Evolutionary conservation across 768 basidiomycete genomes (phyloP).

Genomic region (Coprinopsis marcescibilis): DNA sequence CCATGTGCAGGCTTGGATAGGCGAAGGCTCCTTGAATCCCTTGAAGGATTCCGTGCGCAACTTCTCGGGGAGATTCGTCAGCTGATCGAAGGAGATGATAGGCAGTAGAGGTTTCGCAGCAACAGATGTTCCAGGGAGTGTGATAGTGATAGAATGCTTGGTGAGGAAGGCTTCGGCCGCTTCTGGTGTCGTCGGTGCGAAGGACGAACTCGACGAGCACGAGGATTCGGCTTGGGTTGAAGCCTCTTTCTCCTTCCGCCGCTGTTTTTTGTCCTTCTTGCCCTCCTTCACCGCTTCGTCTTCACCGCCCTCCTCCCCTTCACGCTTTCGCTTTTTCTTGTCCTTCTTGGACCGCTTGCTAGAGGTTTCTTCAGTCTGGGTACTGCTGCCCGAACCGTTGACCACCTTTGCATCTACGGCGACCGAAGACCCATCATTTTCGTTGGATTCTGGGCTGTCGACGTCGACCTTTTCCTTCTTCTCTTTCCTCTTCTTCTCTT

Average conservation of each 20-base stretch:
- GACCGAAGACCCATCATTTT: constrained; percentile 5
- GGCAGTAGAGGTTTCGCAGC: constrained; percentile 49
- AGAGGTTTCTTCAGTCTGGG: constrained; percentile 9
- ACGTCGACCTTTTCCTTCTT: constrained; percentile 3
- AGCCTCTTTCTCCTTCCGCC: constrained; percentile 26
- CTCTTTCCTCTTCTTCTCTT: constrained; percentile 17
- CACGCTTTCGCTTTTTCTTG: constrained; percentile 38
- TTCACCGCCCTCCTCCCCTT: constrained; percentile 20
- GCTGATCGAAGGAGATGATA: constrained; percentile 66
- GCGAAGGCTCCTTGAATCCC: constrained; percentile 82
- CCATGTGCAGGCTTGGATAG: constrained; percentile 96
- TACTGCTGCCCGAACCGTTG: neutral
- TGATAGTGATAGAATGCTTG: constrained; percentile 71
- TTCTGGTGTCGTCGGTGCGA: constrained; percentile 22
- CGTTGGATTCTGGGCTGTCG: neutral
- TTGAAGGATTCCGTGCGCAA: constrained; percentile 55
- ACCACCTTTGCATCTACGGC: neutral
- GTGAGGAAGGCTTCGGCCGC: constrained; percentile 61
- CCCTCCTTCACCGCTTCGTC: constrained; percentile 22
- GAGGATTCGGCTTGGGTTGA: constrained; percentile 14
- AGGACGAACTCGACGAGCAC: constrained; percentile 13
- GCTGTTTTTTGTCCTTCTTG: constrained; percentile 41
- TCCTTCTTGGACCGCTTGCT: constrained; percentile 28
- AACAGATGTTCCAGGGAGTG: constrained; percentile 32
- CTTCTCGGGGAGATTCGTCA: constrained; percentile 50